A percentile compares a stretch with the other conserved stretches of the same genome.
phyloP scores from a whole-genome alignment of 768 basidiomycete species.

The Sarcodon aspratus region DNA sequence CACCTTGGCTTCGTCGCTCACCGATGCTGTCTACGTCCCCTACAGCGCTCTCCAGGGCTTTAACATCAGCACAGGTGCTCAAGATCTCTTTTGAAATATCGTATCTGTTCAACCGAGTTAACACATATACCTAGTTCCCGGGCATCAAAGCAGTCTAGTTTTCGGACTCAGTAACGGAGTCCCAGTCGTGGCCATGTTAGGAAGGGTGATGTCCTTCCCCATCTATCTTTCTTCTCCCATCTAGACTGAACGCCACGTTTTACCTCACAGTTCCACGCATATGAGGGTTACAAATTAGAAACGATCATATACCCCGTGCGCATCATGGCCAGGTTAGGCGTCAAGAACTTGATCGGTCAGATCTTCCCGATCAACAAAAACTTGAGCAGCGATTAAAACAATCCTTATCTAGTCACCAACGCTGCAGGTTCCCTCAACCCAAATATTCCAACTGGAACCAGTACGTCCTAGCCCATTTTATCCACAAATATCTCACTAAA shows the following conservation, averaged over 20 bases:
- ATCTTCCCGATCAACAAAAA: background rate
- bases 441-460: constrained; percentile 65
- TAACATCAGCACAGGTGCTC: constrained; percentile 59
- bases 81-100: constrained; percentile 4
- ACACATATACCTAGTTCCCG: constrained; percentile 38
- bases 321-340: constrained; percentile 67
- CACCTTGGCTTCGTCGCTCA: constrained; percentile 54
- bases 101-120: background rate
- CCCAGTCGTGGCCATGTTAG: constrained; percentile 85
- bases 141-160: constrained; percentile 71
- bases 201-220: constrained; percentile 40
- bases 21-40: constrained; percentile 44
- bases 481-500: constrained; percentile 1
- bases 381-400: background rate
- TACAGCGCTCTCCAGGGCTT: constrained; percentile 69
- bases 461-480: constrained; percentile 27
- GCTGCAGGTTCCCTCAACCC: constrained; percentile 78
- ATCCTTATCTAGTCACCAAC: constrained; percentile 56
- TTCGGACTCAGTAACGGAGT: constrained; percentile 75
- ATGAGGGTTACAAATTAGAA: constrained; percentile 68
- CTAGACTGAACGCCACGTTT: background rate
- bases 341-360: constrained; percentile 67
- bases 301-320: constrained; percentile 73
- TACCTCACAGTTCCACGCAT: constrained; percentile 59
- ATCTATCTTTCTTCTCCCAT: background rate